Evolutionary conservation across 164 flowering plant genomes (phyloP), one percentile per base, ranked within the genome.

Genomic region (Echeveria elegans): DNA sequence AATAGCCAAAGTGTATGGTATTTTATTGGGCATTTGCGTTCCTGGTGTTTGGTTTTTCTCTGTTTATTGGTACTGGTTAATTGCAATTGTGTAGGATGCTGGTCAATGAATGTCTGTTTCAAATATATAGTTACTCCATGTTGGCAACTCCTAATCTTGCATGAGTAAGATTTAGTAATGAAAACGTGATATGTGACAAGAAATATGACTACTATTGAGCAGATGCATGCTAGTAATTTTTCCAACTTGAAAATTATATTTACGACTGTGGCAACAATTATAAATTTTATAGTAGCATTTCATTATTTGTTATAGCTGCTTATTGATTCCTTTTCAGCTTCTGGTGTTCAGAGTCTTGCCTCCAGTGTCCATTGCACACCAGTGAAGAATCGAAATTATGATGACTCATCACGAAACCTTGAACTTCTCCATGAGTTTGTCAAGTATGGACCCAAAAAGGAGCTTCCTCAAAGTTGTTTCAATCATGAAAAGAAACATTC

Each of bases 291-390:
- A 3, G 7, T 7, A 34, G 37, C 7, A 34, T 34, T 34, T 3
- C 37, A 7, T 34, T 34, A 34, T 60, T 14, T 2, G 26, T 38
- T 56, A 64, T 56, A n/a, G 14, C 19, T 64, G 30, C 14, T 26
- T 43, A 19, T 43, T 43, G 32, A 23, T 43, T 40, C 4, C 32
- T 19, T 43, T 45, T 14, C 77, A 78, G 89, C 69, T 78, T 83
- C 83, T 71, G 85, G 86, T 47, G 71, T 82, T 64, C 86, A 70
- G 59, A 81, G 85, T 66, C 77, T 77, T 69, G 83, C 87, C 58
- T 86, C 92, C 62, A 82, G 86, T 71, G 85, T 80, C 71, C 88
- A 82, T 65, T 83, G 91, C 80, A 83, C 86, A 36, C 86, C 86
- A 45, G 90, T 80, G 75, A 85, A 81, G 68, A 79, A 78, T 66